phyloP scores from a whole-genome alignment of 495 filamentous ascomycete species.

The Tuber borchii region DNA sequence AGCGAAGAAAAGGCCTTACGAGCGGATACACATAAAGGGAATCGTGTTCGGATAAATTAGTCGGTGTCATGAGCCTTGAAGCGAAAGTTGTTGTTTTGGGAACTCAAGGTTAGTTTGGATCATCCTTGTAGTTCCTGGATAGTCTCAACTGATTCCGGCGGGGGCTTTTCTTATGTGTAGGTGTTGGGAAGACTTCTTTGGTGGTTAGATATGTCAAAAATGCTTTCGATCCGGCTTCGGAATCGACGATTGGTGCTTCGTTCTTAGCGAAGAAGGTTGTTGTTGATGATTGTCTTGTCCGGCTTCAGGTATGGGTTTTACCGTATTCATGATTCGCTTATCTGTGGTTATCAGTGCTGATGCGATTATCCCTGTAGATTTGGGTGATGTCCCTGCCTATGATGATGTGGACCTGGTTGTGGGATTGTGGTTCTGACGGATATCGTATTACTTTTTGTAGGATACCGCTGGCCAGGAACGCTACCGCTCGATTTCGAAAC shows the following conservation, averaged over 20 bases:
- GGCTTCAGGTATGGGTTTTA: conserved; percentile 61
- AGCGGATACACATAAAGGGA: not conserved
- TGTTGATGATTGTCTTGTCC: conserved; percentile 58
- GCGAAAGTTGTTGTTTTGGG: conserved; percentile 90
- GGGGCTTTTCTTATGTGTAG: conserved; percentile 42
- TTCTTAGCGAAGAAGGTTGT: conserved; percentile 90
- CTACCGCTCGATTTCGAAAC: conserved; percentile 82
- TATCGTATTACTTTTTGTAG: not conserved
- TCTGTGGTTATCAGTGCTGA: not conserved
- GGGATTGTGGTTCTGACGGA: not conserved
- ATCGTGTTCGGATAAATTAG: not conserved
- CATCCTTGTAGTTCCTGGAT: not conserved
- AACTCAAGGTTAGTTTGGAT: conserved; percentile 55
- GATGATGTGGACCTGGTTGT: not conserved
- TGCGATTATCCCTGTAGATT: conserved; percentile 29
- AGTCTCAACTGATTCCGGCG: not conserved
- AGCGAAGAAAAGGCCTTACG: not conserved
- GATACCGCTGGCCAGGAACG: conserved; percentile 78
- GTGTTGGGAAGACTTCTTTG: conserved; percentile 90
- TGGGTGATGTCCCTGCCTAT: conserved; percentile 3
- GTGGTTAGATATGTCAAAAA: conserved; percentile 81
- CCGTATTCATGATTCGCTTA: conserved; percentile 40
- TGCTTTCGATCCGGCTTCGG: conserved; percentile 63
- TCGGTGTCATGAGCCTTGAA: conserved; percentile 61
- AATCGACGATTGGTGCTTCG: conserved; percentile 83